Base-by-base conservation (phyloP, 2,329 filamentous ascomycete species). In the Lasiodiplodia sp. region DNA sequence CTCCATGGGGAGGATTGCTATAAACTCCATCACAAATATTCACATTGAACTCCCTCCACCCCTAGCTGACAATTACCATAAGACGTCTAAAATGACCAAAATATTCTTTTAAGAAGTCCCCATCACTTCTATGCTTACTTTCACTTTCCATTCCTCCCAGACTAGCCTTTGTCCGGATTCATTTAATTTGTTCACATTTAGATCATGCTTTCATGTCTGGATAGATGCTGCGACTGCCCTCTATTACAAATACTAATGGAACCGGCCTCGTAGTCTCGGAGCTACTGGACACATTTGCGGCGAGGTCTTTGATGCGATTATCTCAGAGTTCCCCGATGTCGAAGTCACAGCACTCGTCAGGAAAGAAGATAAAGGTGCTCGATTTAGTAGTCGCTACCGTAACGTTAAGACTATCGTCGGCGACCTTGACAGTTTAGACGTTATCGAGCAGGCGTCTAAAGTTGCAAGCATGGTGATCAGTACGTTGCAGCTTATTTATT, bases 361-460 rank as follows among this genome's bases (percentile, higher is more conserved):
- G 16, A 47, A 1, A 18, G 40, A 49, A 18, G 44, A 64, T 4
- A 64, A 64, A 18, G 60, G n/a, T 11, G 23, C 38, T 38, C 14
- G 31, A 12, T 8, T 52, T 28, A 38, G 8, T 11, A 38, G 10
- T 8, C 21, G 38, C 58, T 65, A 18, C 21, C 21, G 49, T 3
- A 28, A 49, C 14, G 12, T 68, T 10, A 21, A 37, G n/a, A 37
- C 58, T 16, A 28, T 65, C 44, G 56, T 65, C 34, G 60, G 67
- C 11, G 57, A 65, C 23, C 55, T 68, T 3, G 49, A 68, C 6
- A 65, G 34, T 25, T 18, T 52, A 12, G 67, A 68, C 8, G 7
- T 57, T 12, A 64, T 68, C 37, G 58, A 68, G 34, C 21, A 34
- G 18, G 49, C 40, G 6, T 65, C 60, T 34, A 57, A 34, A 16